Evolutionary conservation across 1,284 basidiomycete species (phyloP), one percentile per base, ranked within the genome.

Genomic region (Coriolopsis trogii): DNA sequence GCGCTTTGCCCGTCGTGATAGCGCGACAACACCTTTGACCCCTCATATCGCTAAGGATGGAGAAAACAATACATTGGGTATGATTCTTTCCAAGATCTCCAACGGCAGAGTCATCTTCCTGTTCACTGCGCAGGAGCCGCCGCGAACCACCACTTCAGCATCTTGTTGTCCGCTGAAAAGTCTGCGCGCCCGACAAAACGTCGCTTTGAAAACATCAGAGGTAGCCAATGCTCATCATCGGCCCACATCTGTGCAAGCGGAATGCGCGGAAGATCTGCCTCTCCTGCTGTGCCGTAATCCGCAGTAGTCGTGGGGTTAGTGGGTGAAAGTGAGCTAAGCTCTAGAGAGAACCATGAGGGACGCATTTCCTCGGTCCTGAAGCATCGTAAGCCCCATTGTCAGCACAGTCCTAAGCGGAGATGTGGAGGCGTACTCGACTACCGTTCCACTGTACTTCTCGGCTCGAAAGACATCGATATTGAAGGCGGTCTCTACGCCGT

Each of bases 391-490:
- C 18, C 4, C 16, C 18, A 23, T 16, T 15, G 26, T 37, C 31
- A 44, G 3, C 16, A n/a, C 24, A 23, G 16, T 8, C 6, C 28
- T 1, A 23, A 16, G n/a, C n/a, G 15, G 21, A 10, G 15, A 26
- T 29, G 37, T 3, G 16, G 10, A 25, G 4, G 59, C 79, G 56
- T 67, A 89, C 88, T 91, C 89, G 12, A 71, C 76, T 13, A 85
- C 71, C 1, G 62, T 66, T 1, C 87, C 85, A 6, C 66, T 68
- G 50, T 80, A 84, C 28, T 71, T 64, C 1, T 79, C 73, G 0
- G 85, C 84, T 4, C 76, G 73, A 61, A 82, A 91, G 3, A 90
- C 72, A 40, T 86, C 81, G 50, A 90, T 85, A 46, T 88, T 76
- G 58, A 85, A 85, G 1, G 84, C 84, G 64, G 73, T 76, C 38